These are phyloP conservation scores for Kazachstania kunashirensis DNA, from an alignment of 805 yeast species.

Conservation along the genomic window DNA sequence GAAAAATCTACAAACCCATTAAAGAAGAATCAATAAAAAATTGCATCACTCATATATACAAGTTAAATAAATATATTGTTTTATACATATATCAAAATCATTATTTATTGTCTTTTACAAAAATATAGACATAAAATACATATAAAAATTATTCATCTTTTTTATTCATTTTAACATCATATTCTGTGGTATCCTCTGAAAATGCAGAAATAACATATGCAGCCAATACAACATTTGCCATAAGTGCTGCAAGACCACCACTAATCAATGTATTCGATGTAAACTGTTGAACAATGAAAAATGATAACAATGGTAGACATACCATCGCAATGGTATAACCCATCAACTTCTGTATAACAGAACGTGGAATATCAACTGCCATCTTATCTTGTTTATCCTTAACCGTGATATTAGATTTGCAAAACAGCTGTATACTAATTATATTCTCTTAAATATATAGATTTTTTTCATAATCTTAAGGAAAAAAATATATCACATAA, in stretches of 20 bases:
- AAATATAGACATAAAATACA: neutral
- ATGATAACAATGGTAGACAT: slow-evolving; percentile 51
- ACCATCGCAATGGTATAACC: slow-evolving; percentile 74
- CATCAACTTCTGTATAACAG: slow-evolving; percentile 56
- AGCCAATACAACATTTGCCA: slow-evolving; percentile 64
- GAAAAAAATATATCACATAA: no score
- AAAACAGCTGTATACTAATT: no score
- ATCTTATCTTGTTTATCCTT: slow-evolving; percentile 10
- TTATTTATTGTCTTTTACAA: neutral
- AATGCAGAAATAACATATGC: slow-evolving; percentile 70
- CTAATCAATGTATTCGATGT: slow-evolving; percentile 48
- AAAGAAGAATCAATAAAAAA: slow-evolving; percentile 20
- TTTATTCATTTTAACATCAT: slow-evolving; percentile 27
- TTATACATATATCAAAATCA: neutral
- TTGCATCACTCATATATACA: neutral
- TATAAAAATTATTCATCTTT: slow-evolving; percentile 30
- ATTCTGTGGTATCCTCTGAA: slow-evolving; percentile 44
- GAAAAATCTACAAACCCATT: slow-evolving; percentile 41
- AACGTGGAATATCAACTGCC: slow-evolving; percentile 36
- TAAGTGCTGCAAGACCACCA: slow-evolving; percentile 73
- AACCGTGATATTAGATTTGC: neutral
- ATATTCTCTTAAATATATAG: no score
- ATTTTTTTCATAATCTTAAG: no score
- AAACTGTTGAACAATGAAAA: slow-evolving; percentile 44
- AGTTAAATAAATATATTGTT: no score